phyloP scores from a whole-genome alignment of 75 land plant species.

The Isoetes taiwanensis region DNA sequence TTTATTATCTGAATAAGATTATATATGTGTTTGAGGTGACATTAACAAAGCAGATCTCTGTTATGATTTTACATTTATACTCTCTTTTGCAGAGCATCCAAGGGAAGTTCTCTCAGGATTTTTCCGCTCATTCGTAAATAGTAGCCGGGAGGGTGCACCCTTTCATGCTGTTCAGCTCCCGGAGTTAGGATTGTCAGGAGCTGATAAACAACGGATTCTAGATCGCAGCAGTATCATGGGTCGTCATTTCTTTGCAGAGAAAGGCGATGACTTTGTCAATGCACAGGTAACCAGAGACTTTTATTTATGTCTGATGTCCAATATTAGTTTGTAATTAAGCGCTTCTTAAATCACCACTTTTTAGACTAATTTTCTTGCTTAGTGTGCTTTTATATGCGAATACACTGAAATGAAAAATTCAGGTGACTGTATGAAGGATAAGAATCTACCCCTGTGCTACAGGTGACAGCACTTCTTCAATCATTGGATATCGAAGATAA shows the following conservation, averaged over 20 bases:
- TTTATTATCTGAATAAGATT: neutral
- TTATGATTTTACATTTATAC: neutral
- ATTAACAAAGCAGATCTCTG: neutral
- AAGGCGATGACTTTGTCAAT: slow-evolving; percentile 65
- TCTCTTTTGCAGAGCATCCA: slow-evolving; percentile 49
- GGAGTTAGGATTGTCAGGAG: slow-evolving; percentile 58
- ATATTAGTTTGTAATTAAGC: neutral
- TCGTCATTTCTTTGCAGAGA: slow-evolving; percentile 81
- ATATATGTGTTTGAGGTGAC: neutral
- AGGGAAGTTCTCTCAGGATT: slow-evolving; percentile 56
- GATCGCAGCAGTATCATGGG: slow-evolving; percentile 93
- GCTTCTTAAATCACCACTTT: neutral
- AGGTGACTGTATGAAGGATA: no score
- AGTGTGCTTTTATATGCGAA: neutral
- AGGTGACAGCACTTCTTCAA: slow-evolving; percentile 68
- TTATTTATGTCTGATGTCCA: neutral
- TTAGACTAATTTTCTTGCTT: neutral
- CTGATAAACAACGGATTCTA: slow-evolving; percentile 80
- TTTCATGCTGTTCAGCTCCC: slow-evolving; percentile 75
- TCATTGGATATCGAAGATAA: slow-evolving; percentile 78
- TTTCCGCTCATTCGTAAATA: slow-evolving; percentile 67
- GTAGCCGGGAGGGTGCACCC: slow-evolving; percentile 51
- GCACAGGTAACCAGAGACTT: slow-evolving; percentile 44
- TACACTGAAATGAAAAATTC: neutral
- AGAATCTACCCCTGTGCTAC: no score